Percentiles rank a stretch among this genome's conserved stretches.
phyloP scores from a whole-genome alignment of 176 grass and related monocot species.

The Raddia guianensis region DNA sequence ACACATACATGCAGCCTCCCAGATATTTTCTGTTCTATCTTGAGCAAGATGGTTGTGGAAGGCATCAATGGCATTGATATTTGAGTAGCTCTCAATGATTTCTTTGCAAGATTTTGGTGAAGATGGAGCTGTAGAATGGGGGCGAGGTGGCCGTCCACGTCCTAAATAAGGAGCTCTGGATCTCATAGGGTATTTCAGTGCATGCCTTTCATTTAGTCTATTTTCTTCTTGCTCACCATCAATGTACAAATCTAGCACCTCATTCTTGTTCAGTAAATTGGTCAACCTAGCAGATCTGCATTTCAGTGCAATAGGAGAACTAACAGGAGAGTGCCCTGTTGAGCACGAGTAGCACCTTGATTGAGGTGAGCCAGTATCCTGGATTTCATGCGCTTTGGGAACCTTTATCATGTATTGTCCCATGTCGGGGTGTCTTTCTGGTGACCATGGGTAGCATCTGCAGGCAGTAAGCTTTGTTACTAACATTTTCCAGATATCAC shows the following conservation, averaged over 20 bases:
- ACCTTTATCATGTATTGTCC: conserved; percentile 36
- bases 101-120: conserved; percentile 61
- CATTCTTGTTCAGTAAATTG: conserved; percentile 49
- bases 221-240: conserved; percentile 52
- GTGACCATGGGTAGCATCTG: conserved; percentile 48
- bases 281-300: conserved; percentile 49
- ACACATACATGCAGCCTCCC: conserved; percentile 34
- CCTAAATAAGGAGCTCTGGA: conserved; percentile 45
- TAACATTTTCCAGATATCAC: conserved; percentile 29
- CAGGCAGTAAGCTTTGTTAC: conserved; percentile 39
- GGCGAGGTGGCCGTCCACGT: conserved; percentile 49
- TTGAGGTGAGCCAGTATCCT: conserved; percentile 49
- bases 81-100: conserved; percentile 37
- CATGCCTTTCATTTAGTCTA: conserved; percentile 35
- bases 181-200: conserved; percentile 36
- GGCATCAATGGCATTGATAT: conserved; percentile 15
- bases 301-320: conserved; percentile 55
- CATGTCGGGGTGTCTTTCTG: conserved; percentile 43
- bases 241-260: conserved; percentile 55
- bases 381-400: conserved; percentile 35
- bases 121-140: conserved; percentile 54
- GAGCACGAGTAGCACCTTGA: conserved; percentile 65
- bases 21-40: conserved; percentile 8
- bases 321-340: conserved; percentile 55
- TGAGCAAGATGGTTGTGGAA: conserved; percentile 37